Evolutionary conservation across 2,329 filamentous ascomycete species (phyloP).

Genomic region (Curvularia sp.): DNA sequence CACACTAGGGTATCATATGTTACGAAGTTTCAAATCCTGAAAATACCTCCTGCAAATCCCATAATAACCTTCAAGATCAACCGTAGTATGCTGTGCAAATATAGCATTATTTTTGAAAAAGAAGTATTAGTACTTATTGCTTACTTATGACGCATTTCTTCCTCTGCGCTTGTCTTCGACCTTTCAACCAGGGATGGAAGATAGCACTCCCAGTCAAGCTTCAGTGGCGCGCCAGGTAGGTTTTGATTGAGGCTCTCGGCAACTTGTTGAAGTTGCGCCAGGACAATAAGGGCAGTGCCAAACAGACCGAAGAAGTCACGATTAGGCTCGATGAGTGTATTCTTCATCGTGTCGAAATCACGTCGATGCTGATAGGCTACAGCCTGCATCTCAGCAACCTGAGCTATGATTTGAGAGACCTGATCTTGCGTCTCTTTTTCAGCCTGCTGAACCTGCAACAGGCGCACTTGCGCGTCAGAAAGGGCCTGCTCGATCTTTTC

Average conservation of each 20-base stretch:
- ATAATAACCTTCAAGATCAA: not conserved
- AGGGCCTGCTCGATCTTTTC: not conserved
- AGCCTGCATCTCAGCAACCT: not conserved
- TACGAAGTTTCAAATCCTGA: not conserved
- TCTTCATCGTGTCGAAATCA: constrained; percentile 13
- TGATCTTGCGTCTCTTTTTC: not conserved
- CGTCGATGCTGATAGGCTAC: not conserved
- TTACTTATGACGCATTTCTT: constrained; percentile 1
- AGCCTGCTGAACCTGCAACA: not conserved
- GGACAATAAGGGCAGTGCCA: constrained; percentile 1
- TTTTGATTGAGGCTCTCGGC: constrained; percentile 23
- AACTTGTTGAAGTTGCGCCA: constrained; percentile 16
- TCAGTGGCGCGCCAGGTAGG: constrained; percentile 6
- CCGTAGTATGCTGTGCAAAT: not conserved
- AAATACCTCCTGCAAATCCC: not conserved
- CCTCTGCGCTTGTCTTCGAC: not conserved
- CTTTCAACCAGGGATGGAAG: constrained; percentile 2
- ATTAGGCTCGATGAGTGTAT: constrained; percentile 16
- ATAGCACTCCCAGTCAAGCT: constrained; percentile 5
- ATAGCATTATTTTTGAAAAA: not conserved
- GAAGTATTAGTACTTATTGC: not conserved
- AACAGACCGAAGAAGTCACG: constrained; percentile 11
- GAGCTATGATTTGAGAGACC: not conserved
- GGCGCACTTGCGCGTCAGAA: not conserved
- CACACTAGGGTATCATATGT: constrained; percentile 8